Percentiles rank a stretch among this genome's conserved stretches.
phyloP scores from a whole-genome alignment of 495 filamentous ascomycete genomes.

The Trichocladium antarcticum region DNA sequence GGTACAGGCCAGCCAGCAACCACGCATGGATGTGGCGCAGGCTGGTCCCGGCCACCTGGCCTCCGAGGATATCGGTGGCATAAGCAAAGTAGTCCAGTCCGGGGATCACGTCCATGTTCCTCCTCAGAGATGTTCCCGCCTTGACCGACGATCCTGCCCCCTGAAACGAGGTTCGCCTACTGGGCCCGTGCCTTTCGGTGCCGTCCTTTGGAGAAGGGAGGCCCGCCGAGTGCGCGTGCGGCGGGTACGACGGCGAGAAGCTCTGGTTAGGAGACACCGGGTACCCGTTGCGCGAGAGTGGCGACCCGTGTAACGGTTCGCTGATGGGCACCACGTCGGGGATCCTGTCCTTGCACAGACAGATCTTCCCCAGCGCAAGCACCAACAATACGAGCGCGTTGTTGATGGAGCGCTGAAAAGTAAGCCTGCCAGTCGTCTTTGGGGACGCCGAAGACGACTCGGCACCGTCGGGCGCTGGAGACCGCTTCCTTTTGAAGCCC shows the following conservation, averaged over 20 bases:
- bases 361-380: constrained; percentile 78
- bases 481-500: constrained; percentile 50
- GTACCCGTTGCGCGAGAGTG: constrained; percentile 37
- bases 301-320: constrained; percentile 34
- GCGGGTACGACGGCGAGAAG: constrained; percentile 35
- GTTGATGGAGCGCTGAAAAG: constrained; percentile 46
- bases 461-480: constrained; percentile 30
- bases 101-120: constrained; percentile 80
- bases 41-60: constrained; percentile 62
- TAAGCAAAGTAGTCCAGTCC: constrained; percentile 81
- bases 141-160: constrained; percentile 22
- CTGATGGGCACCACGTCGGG: constrained; percentile 49
- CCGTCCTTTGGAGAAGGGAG: constrained; percentile 41
- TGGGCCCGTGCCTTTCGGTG: constrained; percentile 28
- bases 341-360: constrained; percentile 47
- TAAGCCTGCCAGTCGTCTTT: constrained; percentile 32
- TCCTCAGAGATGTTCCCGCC: constrained; percentile 24
- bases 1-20: constrained; percentile 78
- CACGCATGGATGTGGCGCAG: constrained; percentile 75
- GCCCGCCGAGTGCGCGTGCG: constrained; percentile 31
- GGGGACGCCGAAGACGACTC: constrained; percentile 25
- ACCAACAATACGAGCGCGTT: constrained; percentile 74
- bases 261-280: constrained; percentile 39
- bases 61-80: constrained; percentile 78
- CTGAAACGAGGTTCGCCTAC: constrained; percentile 36